Evolutionary conservation across 108 stramenopile species (phyloP).

Genomic region (Nannochloropsis salina): DNA sequence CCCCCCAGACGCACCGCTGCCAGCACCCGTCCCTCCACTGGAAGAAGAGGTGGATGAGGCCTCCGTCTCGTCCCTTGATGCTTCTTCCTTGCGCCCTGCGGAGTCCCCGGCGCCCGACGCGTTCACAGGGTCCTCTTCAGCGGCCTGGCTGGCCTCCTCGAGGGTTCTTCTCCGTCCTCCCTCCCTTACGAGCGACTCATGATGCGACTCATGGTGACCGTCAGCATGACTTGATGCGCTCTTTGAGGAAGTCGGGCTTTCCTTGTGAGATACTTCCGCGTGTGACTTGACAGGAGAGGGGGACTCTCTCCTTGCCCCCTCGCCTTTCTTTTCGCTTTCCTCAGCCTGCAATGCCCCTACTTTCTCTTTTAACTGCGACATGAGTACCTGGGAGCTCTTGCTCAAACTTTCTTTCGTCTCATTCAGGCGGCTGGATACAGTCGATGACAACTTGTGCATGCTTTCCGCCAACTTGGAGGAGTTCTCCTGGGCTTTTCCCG

Average conservation of each 20-base stretch:
- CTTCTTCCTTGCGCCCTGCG: not conserved
- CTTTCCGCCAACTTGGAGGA: not conserved
- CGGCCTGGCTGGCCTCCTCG: not conserved
- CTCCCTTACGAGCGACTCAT: no score
- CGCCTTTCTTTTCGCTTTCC: not conserved
- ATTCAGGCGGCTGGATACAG: not conserved
- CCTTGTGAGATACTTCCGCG: no score
- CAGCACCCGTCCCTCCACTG: not conserved
- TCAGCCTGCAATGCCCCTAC: not conserved
- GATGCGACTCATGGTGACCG: no score
- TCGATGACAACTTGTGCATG: not conserved
- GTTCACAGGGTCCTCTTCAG: not conserved
- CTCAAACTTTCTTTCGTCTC: not conserved
- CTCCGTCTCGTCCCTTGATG: not conserved
- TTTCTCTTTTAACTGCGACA: conserved; percentile 11
- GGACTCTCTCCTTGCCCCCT: not conserved
- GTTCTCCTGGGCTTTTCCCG: not conserved
- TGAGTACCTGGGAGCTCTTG: not conserved
- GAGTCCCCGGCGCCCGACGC: not conserved
- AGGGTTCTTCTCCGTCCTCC: not conserved
- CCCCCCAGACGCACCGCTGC: not conserved
- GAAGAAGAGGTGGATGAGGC: not conserved
- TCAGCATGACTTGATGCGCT: no score
- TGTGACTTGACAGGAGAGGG: no score
- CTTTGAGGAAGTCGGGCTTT: no score